A percentile compares a stretch with the other conserved stretches of the same genome.
Conservation (phyloP, 1,139 yeast genomes). For the Protomyces lactucae-debilis region DNA sequence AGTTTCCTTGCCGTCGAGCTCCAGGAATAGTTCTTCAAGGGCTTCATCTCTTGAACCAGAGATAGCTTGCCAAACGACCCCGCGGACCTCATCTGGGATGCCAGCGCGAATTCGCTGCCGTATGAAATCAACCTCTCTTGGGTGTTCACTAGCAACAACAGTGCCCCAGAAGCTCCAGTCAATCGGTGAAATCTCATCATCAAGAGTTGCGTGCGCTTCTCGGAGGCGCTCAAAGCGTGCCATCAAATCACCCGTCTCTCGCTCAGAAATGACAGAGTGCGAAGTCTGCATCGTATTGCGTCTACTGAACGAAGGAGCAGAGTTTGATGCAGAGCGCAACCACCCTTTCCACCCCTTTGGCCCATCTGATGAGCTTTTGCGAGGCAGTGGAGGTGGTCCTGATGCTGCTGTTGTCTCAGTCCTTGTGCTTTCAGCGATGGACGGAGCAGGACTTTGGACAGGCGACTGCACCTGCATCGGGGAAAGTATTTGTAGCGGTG, state of each 20-base stretch:
- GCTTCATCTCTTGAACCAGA: conserved; percentile 3
- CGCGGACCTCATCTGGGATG: conserved; percentile 4
- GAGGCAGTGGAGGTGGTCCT: background rate
- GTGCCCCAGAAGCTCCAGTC: background rate
- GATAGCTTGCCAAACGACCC: conserved; percentile 9
- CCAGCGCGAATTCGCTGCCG: background rate
- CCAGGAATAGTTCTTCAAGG: conserved; percentile 1
- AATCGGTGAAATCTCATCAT: background rate
- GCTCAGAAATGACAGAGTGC: background rate
- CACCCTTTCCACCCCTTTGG: conserved; percentile 24
- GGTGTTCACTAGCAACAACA: background rate
- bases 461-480: background rate
- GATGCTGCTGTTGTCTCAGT: background rate
- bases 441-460: background rate
- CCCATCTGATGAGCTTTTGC: conserved; percentile 34
- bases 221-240: background rate
- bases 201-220: background rate
- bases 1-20: background rate
- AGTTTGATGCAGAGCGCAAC: conserved; percentile 14
- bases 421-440: background rate
- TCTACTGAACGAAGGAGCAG: conserved; percentile 2
- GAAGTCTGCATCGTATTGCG: background rate
- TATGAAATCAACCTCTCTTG: background rate
- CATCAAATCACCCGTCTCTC: background rate
- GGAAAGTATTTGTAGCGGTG: background rate